Evolutionary conservation across 2,329 filamentous ascomycete genomes (phyloP).

Genomic region (Erysiphe pulchra): DNA sequence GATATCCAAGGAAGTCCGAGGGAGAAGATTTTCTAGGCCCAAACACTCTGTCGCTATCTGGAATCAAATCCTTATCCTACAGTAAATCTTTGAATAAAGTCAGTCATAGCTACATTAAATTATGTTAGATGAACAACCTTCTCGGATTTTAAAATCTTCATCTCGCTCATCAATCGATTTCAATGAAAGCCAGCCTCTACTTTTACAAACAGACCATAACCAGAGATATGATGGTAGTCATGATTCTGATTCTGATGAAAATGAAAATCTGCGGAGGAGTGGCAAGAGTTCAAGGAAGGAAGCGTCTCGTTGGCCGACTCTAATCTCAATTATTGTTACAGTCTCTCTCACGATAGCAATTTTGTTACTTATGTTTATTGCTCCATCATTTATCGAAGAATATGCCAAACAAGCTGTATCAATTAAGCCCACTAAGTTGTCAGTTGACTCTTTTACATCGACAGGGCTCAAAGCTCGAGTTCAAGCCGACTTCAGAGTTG

Average conservation of each 20-base stretch:
- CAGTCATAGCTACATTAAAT: too few relatives aligned
- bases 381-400: conserved; percentile 54
- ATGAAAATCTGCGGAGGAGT: conserved; percentile 2
- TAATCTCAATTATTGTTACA: conserved; percentile 45
- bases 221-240: conserved; percentile 10
- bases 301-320: conserved; percentile 42
- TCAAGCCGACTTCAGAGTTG: conserved; percentile 58
- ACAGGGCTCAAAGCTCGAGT: conserved; percentile 57
- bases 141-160: too few relatives aligned
- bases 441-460: conserved; percentile 61
- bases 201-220: conserved; percentile 10
- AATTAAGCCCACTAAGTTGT: conserved; percentile 59
- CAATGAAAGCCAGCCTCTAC: conserved; percentile 14
- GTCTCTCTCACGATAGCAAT: conserved; percentile 37
- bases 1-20: too few relatives aligned
- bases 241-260: conserved; percentile 1
- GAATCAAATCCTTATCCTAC: too few relatives aligned
- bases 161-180: conserved; percentile 3
- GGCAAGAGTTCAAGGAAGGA: neutral
- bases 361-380: conserved; percentile 55
- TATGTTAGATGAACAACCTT: too few relatives aligned
- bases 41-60: too few relatives aligned
- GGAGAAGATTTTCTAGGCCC: too few relatives aligned
- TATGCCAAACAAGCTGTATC: conserved; percentile 68
- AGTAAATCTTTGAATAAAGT: too few relatives aligned